Evolutionary conservation across 2,329 filamentous ascomycete genomes (phyloP).

Genomic region (Nectriaceae sp.): DNA sequence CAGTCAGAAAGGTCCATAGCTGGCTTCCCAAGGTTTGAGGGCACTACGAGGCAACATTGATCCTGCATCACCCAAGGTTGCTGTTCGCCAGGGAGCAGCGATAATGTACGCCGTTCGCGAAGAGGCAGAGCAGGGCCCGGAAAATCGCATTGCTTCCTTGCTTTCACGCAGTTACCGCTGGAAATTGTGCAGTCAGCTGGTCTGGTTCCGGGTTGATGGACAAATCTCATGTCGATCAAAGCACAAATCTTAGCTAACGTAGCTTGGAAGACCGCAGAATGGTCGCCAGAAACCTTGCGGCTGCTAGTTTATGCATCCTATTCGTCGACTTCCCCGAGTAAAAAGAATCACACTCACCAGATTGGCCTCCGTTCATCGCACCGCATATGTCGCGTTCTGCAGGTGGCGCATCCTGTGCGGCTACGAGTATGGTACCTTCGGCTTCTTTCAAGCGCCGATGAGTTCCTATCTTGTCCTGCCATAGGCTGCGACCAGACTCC

Average conservation of each 20-base stretch:
- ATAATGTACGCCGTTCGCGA: slow-evolving; percentile 21
- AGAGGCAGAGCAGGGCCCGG: slow-evolving; percentile 17
- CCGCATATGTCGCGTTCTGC: slow-evolving; percentile 23
- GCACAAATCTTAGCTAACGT: too few species aligned
- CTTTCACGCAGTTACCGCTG: slow-evolving; percentile 15
- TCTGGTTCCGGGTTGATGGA: too few species aligned
- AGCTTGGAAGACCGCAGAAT: too few species aligned
- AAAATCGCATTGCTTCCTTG: slow-evolving; percentile 18
- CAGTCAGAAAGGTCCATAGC: slow-evolving; percentile 9
- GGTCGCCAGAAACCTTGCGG: too few species aligned
- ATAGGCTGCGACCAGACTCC: not conserved
- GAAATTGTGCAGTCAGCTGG: too few species aligned
- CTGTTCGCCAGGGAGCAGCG: slow-evolving; percentile 22
- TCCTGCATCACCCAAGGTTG: slow-evolving; percentile 18
- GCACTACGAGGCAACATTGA: not conserved
- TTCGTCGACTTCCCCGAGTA: too few species aligned
- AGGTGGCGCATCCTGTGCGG: slow-evolving; percentile 20
- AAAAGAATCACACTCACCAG: not conserved
- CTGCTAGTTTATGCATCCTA: too few species aligned
- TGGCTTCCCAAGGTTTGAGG: not conserved
- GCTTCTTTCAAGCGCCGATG: not conserved
- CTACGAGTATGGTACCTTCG: slow-evolving; percentile 24
- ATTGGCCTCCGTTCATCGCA: slow-evolving; percentile 19
- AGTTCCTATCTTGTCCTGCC: not conserved
- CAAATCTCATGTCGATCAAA: too few species aligned